A percentile compares a stretch with the other conserved stretches of the same genome.
Conservation (phyloP, 129 eudicot species). For the Helianthus tuberosus region DNA sequence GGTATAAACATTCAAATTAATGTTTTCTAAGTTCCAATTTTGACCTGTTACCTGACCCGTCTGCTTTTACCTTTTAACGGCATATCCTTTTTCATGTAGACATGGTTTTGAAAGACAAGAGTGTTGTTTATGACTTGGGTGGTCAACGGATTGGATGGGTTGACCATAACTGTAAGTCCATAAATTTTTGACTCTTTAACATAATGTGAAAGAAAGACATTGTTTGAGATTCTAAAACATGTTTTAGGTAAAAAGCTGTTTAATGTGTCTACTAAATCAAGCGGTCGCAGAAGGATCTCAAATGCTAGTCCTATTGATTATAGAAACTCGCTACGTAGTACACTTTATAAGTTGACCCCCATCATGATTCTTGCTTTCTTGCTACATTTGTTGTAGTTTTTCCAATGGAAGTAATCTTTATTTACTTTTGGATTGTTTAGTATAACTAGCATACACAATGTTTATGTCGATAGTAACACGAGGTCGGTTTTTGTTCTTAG, state of each 20-base stretch:
- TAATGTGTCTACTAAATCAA: constrained; percentile 67
- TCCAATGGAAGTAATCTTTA: neutral
- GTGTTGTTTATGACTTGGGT: constrained; percentile 84
- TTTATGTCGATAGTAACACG: neutral
- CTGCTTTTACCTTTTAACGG: constrained; percentile 1
- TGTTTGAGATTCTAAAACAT: neutral
- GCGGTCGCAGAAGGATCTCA: constrained; percentile 60
- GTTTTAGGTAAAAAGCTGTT: constrained; percentile 61
- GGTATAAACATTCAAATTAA: constrained; percentile 44
- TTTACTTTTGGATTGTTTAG: constrained; percentile 22
- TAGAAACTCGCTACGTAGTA: constrained; percentile 20
- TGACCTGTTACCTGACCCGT: neutral
- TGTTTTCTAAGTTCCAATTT: neutral
- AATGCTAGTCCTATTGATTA: constrained; percentile 26
- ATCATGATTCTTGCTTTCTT: constrained; percentile 38
- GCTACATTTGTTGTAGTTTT: constrained; percentile 33
- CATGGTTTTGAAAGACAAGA: constrained; percentile 85
- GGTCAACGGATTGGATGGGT: constrained; percentile 94
- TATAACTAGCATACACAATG: neutral
- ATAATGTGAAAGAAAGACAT: neutral
- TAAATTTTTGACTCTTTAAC: neutral
- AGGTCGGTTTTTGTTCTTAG: constrained; percentile 5
- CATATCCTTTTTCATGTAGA: constrained; percentile 48
- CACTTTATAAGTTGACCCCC: constrained; percentile 35
- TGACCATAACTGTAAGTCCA: constrained; percentile 82